Base-by-base conservation (phyloP, 495 filamentous ascomycete genomes). In the Neurospora sp. region DNA sequence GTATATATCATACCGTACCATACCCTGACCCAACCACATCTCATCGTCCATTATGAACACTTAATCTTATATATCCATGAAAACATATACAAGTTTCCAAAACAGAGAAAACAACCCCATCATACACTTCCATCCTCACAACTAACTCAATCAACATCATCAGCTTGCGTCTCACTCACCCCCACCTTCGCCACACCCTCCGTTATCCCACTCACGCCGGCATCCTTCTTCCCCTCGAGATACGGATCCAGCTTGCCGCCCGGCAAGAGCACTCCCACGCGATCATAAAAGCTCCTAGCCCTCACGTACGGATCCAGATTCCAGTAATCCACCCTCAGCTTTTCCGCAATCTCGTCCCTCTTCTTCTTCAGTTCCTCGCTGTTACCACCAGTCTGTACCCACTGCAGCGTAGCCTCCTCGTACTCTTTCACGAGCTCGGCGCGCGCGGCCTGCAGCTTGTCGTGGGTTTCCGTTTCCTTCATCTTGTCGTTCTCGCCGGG, bases 281-380 rank as follows among this genome's bases (percentile, higher is more conserved):
- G 85, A 78, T 97, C 93, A 74, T 96, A 96, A 31, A 89, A 81
- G 12, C 89, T 90, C 75, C 89, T 85, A 47, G 91, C 90, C 18
- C 93, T 85, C 31, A 94, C 69, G 78, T 94, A 94, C 0, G 91
- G 91, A 78, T 96, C 93, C 8, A 94, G 77, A 12, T 83, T 82
- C 96, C 96, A 99, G 81, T 99, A 98, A 71, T 93, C 92, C 42
- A 85, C 84, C 39, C 87, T 84, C 73, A 98, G 79, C 70, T 86
- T 80, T 71, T 86, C 86, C 14, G 89, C 89, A 10, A 94, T 72
- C 39, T 80, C 77, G 35, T 85, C 80, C 69, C 92, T 82, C 76
- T 81, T 80, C 69, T 79, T 78, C 69, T 87, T 83, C 72, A 83
- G 79, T 14, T 78, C 77, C 39, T 77, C 72, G 73, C 80, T 81